Base-by-base conservation (phyloP, 805 yeast species). In the Ogataea saltuana region DNA sequence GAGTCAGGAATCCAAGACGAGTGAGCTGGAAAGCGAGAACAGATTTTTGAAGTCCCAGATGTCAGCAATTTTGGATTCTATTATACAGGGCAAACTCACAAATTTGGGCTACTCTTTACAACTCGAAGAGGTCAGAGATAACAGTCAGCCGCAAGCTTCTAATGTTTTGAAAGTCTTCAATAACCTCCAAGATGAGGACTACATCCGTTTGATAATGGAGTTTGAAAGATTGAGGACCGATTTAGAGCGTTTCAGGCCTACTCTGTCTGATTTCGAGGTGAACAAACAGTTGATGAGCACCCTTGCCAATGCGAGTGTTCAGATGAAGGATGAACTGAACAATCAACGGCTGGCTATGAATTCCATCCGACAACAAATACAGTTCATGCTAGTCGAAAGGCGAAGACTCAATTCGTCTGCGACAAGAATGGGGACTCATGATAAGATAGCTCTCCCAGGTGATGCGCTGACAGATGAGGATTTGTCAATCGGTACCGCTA, bases 281-380 rank as follows among this genome's bases (percentile, higher is more conserved):
- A 55, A 57, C 31, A 56, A 57, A 31, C 59, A 54, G 34, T 43
- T 61, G 9, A 44, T 58, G 8, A 47, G 30, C 6, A 45, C 49
- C 4, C 25, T 64, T 10, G 59, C 56, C 1, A 49, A 46, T 17
- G 61, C 60, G 9, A 61, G 49, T 33, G 37, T 52, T 1, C 54
- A 67, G 45, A 60, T 75, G 59, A 65, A 69, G 42, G 81, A 76
- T 29, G 80, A 76, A 42, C 46, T 76, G 49, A 72, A 65, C 44
- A 56, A 64, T 39, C 80, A 75, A 45, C 53, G 78, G 39, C 55
- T 71, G 41, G 60, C 70, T 25, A 58, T 76, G 33, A 70, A 68
- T 48, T 71, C 75, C 39, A 49, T 76, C 15, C 55, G 80, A 26
- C 78, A 76, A 46, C 81, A 76, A 50, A 58, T 76, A 25, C 81